Evolutionary conservation across 1,284 basidiomycete species (phyloP).

Genomic region (Inonotus hispidus): DNA sequence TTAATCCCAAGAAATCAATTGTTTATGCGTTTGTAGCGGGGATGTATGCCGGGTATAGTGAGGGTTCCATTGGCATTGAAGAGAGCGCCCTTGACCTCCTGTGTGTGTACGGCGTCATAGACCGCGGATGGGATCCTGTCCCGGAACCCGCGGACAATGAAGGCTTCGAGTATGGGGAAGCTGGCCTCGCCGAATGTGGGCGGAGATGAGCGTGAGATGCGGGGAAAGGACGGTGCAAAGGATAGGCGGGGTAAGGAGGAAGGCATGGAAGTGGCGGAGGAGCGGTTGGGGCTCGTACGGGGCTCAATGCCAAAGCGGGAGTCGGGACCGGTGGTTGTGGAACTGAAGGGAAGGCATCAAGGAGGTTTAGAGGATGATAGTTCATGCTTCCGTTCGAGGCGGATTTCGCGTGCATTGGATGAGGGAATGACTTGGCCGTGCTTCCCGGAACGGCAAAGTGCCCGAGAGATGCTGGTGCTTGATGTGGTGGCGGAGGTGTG

Average conservation of each 20-base stretch:
- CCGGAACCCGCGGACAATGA: not conserved
- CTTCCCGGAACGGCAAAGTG: not conserved
- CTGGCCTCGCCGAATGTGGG: not conserved
- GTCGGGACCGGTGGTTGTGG: not conserved
- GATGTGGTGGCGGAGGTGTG: slow-evolving; percentile 2
- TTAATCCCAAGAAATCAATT: too few species aligned
- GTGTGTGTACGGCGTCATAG: slow-evolving; percentile 1
- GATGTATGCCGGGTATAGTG: slow-evolving; percentile 6
- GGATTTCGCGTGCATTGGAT: not conserved
- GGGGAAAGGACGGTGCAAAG: not conserved
- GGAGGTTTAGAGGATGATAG: not conserved
- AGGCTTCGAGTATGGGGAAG: slow-evolving; percentile 6
- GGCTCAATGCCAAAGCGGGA: not conserved
- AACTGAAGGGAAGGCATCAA: slow-evolving; percentile 1
- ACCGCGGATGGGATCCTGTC: not conserved
- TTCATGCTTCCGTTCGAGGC: slow-evolving; percentile 2
- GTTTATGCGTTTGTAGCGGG: not conserved
- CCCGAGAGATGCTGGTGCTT: not conserved
- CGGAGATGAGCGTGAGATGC: not conserved
- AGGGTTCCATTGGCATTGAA: not conserved
- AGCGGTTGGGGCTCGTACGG: not conserved
- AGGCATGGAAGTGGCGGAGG: slow-evolving; percentile 1
- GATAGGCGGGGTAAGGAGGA: not conserved
- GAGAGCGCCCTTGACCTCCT: not conserved
- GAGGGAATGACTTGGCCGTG: not conserved